Base-by-base conservation (phyloP, 2,329 filamentous ascomycete genomes). In the Cytospora mali region DNA sequence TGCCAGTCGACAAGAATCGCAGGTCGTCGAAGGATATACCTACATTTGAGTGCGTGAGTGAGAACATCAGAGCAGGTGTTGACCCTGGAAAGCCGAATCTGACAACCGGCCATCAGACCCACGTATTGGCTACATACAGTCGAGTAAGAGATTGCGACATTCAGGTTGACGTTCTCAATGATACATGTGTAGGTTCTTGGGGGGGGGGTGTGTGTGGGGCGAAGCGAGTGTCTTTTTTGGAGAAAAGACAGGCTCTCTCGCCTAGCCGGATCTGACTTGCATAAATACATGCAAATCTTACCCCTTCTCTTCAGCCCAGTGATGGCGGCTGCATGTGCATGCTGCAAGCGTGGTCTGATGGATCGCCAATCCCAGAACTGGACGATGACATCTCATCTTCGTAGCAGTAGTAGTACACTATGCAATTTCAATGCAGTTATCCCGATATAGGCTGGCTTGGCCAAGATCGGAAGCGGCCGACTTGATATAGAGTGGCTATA, bases 281-380 rank as follows among this genome's bases (percentile, higher is more conserved):
- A 16, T 28, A 49, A 18, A 25, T 49, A 49, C 35, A 16, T 23
- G 35, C 39, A 29, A 14, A 28, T 23, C 7, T 14, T 33, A 49
- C 18, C 23, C 35, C 21, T 31, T 23, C 39, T 2, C 29, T 23
- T 56, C 39, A 57, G 55, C 39, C 39, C 39, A 57, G 39, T 57
- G 18, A 39, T 7, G 35, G 35, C 27, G 39, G 14, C 39, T 23
- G 42, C 42, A 46, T 46, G 21, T 46, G 39, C 39, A 49, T 49
- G 16, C 18, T 29, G 35, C 55, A 25, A 39, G 28, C 27, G 42
- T 16, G 18, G 25, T 57, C 39, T 31, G 25, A 46, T 29, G 23
- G 18, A 31, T 46, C n/a, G n/a, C n/a, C 21, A n/a, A 11, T 33
- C 42, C 42, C n/a, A 46, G 2, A 46, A 21, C n/a, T 46, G n/a